Evolutionary conservation across 1,284 basidiomycete species (phyloP), one percentile per base, ranked within the genome.

Genomic region (Exsudoporus floridanus): DNA sequence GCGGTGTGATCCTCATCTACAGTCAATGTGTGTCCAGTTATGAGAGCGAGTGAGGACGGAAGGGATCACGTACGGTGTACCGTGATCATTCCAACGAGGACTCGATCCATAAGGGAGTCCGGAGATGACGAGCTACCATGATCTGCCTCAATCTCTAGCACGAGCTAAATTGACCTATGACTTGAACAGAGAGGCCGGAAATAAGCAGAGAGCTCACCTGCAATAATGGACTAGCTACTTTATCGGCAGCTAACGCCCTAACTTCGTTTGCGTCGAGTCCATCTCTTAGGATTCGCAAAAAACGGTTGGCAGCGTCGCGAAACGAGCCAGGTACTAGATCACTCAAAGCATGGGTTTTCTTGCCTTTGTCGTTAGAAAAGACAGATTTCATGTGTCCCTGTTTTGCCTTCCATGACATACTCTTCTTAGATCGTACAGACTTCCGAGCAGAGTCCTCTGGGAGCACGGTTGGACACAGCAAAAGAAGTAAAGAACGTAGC

Each of bases 41-140:
- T 25, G 37, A 43, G 13, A 31, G n/a, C 16, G 12, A 47, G 28
- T 5, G 21, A 44, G 12, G 23, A 40, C n/a, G 4, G 44, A 53
- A 36, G 37, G 1, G 23, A 35, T 27, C 13, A 73, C 85, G 58
- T 67, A 92, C 88, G 71, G 43, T 79, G 76, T 4, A 78, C 69
- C n/a, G 84, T 77, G 27, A 96, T 81, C 31, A 92, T 73, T n/a
- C 94, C 94, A 39, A 86, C 83, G 14, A 90, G 81, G 10, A 94
- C 77, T 46, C 82, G 77, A 63, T 97, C 94, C 78, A 95, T 84
- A 19, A 96, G 76, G 3, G 90, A 94, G 31, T 82, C 84, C 8
- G 80, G 67, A 41, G 77, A 73, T 38, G 84, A 79, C 1, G 83
- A 74, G 69, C 81, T 75, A 9, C 75, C 79, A 52, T 80, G 78